These are phyloP conservation scores for Solanum hybrid DNA, from an alignment of 305 asterid species.

Conservation along the genomic window DNA sequence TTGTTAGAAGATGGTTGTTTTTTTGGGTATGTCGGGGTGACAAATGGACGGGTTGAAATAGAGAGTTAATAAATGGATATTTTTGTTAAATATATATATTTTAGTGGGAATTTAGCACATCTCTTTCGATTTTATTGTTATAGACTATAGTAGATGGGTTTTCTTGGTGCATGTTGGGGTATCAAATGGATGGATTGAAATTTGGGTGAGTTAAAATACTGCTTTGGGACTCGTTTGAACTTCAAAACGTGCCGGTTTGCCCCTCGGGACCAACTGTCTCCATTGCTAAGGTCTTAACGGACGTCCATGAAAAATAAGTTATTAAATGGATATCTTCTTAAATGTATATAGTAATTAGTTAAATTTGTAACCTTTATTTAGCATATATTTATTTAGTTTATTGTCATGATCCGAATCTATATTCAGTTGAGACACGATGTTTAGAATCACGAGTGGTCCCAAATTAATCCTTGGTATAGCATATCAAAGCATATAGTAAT, in stretches of 20 bases:
- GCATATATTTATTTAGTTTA: neutral
- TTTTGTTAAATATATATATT: neutral
- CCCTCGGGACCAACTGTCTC: too few species aligned
- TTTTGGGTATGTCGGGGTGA: neutral
- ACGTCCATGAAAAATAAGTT: too few species aligned
- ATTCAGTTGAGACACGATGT: neutral
- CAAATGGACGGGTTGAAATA: neutral
- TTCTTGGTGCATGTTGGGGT: neutral
- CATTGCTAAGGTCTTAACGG: too few species aligned
- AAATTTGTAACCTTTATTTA: neutral
- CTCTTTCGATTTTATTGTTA: neutral
- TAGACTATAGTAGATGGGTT: neutral
- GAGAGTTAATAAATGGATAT: neutral
- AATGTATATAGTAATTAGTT: neutral
- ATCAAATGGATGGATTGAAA: neutral
- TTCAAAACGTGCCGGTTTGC: too few species aligned
- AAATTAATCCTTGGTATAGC: neutral
- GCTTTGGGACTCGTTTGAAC: too few species aligned
- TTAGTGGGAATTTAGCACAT: neutral
- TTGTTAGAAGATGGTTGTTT: neutral
- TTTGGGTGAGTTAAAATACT: neutral
- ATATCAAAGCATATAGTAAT: neutral
- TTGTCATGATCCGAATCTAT: neutral
- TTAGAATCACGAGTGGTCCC: neutral
- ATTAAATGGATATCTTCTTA: neutral